Conservation (phyloP, 208 protist species). For the Plasmodiophora brassicae region DNA sequence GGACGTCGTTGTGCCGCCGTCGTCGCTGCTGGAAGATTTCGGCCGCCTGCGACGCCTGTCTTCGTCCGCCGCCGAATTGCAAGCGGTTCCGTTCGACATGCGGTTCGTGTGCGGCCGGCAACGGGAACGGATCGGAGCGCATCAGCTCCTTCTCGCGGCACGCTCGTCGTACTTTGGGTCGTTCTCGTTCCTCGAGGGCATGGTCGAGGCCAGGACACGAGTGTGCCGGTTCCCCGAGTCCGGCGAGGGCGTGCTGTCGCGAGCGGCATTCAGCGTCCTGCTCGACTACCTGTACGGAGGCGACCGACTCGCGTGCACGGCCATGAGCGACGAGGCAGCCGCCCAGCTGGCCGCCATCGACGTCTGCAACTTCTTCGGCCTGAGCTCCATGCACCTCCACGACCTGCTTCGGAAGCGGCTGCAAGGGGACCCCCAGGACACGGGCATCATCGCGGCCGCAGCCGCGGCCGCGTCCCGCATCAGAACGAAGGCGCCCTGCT, state of each 20-base stretch:
- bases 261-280: background rate
- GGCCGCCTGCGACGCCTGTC: background rate
- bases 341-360: background rate
- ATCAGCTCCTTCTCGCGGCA: background rate
- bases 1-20: background rate
- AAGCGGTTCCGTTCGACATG: background rate
- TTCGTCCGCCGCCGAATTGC: background rate
- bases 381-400: background rate
- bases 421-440: too few relatives aligned
- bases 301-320: background rate
- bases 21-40: background rate
- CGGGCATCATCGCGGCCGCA: too few relatives aligned
- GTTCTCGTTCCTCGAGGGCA: slow-evolving; percentile 30
- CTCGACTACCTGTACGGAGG: slow-evolving; percentile 11
- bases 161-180: background rate
- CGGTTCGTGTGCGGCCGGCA: background rate
- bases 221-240: background rate
- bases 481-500: too few relatives aligned
- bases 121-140: background rate
- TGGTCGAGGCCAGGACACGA: background rate
- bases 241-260: background rate
- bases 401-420: too few relatives aligned
- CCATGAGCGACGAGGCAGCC: background rate
- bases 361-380: slow-evolving; percentile 27
- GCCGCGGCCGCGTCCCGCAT: too few relatives aligned